phyloP scores from a whole-genome alignment of 78 protist genomes.

The Chrysochromulina tobinii region DNA sequence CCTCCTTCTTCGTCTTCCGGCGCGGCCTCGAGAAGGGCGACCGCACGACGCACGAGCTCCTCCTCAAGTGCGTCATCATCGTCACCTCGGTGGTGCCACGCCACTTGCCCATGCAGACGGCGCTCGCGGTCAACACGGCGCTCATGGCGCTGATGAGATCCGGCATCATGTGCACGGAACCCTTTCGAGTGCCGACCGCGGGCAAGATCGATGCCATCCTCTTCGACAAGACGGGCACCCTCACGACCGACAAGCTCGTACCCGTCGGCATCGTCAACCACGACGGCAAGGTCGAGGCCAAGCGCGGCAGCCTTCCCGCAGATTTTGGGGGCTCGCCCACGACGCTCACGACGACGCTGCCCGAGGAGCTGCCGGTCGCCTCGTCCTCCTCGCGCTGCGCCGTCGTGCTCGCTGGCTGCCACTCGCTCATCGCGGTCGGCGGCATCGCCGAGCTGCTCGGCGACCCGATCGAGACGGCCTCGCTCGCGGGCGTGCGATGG shows the following conservation, averaged over 20 bases:
- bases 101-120: constrained; percentile 40
- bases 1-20: constrained; percentile 81
- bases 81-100: constrained; percentile 57
- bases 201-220: constrained; percentile 71
- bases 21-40: constrained; percentile 32
- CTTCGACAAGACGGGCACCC: constrained; percentile 63
- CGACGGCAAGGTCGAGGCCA: background rate
- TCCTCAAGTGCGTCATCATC: constrained; percentile 52
- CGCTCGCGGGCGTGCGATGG: constrained; percentile 15
- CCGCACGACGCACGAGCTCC: constrained; percentile 40
- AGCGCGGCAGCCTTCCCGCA: background rate
- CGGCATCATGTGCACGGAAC: constrained; percentile 98
- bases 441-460: background rate
- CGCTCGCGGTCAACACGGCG: constrained; percentile 46
- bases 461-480: constrained; percentile 45
- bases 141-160: constrained; percentile 18
- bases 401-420: constrained; percentile 31
- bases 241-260: constrained; percentile 33
- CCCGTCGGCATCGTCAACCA: constrained; percentile 19
- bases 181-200: constrained; percentile 98
- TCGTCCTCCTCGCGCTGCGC: background rate
- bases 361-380: background rate
- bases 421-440: constrained; percentile 26
- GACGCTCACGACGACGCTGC: background rate
- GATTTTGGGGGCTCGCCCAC: no score